Base-by-base conservation (phyloP, 1,284 basidiomycete genomes). In the Sporisorium sorghi region DNA sequence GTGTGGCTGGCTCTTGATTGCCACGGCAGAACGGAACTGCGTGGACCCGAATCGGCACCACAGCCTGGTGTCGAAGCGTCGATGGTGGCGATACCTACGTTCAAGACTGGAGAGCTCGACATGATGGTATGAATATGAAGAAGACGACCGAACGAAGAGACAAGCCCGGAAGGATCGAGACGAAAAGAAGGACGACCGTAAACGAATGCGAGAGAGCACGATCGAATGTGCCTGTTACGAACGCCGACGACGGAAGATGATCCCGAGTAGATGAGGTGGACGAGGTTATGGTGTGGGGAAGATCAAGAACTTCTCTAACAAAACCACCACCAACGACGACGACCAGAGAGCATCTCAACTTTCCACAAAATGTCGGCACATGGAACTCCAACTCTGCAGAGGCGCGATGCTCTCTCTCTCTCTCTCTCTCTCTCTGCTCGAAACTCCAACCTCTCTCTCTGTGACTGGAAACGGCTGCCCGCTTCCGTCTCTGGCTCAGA, bases 21-120 rank as follows among this genome's bases (percentile, higher is more conserved):
- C 11, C 19, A 49, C 32, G 28, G 46, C 28, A 33, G 24, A 7
- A 28, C 15, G 24, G 35, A 4, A 37, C 17, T 30, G 24, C 24
- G 17, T n/a, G 17, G 21, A 17, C 24, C 12, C 23, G 8, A 17
- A 17, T n/a, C 17, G 35, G 8, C 7, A 9, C 35, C n/a, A 17
- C 17, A 15, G n/a, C 6, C n/a, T 7, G n/a, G 37, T 19, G n/a
- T n/a, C 35, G 15, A 19, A 40, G 14, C 3, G n/a, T 19, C 37
- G 37, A 40, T 15, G n/a, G 37, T 19, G n/a, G 42, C 24, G 32
- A 54, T 32, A 76, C 80, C 54, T 66, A 82, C 81, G 62, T 83
- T 83, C 63, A 83, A 74, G 48, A 83, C 75, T 57, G 79, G 78
- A 56, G 79, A 74, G 43, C 74, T 63, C 47, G 77, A 61, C 79